Evolutionary conservation across 2,329 filamentous ascomycete genomes (phyloP).

Genomic region (Monosporascus sp.): DNA sequence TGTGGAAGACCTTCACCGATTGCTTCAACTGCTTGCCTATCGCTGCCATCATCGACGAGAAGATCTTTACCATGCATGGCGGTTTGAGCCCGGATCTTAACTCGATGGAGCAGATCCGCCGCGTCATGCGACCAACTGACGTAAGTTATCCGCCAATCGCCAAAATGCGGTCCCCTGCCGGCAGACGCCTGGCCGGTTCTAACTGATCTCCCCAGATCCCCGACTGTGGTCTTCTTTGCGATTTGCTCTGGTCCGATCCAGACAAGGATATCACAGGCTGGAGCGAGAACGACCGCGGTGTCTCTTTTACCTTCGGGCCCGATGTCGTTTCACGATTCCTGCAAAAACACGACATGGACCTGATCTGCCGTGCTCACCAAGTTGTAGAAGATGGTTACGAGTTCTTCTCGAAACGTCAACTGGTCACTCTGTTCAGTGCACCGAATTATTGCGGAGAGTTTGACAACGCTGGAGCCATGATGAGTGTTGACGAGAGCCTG

Average conservation of each 20-base stretch:
- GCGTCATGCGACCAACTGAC: constrained; percentile 97
- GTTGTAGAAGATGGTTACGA: constrained; percentile 99
- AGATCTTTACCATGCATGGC: constrained; percentile 99
- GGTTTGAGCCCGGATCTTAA: constrained; percentile 95
- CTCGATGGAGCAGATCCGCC: constrained; percentile 99
- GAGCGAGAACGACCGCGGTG: constrained; percentile 98
- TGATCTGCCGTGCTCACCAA: constrained; percentile 97
- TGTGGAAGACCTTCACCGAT: constrained; percentile 99
- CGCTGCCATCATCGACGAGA: constrained; percentile 97
- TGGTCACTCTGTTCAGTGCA: constrained; percentile 95
- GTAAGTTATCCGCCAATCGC: constrained; percentile 53
- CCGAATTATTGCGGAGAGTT: constrained; percentile 99
- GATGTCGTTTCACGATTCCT: constrained; percentile 96
- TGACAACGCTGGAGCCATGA: constrained; percentile 98
- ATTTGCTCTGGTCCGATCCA: constrained; percentile 96
- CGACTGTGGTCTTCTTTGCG: constrained; percentile 94
- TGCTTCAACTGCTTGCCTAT: constrained; percentile 99
- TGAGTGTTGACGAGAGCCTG: constrained; percentile 98
- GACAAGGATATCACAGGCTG: constrained; percentile 99
- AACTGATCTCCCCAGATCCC: constrained; percentile 65
- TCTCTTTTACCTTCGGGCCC: constrained; percentile 96
- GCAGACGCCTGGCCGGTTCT: constrained; percentile 27
- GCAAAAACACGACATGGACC: constrained; percentile 99
- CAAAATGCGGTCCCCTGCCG: constrained; percentile 14
- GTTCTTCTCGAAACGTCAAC: constrained; percentile 97